These are phyloP conservation scores for Hypericum androsaemum DNA, from an alignment of 345 rosid species.

Conservation along the genomic window DNA sequence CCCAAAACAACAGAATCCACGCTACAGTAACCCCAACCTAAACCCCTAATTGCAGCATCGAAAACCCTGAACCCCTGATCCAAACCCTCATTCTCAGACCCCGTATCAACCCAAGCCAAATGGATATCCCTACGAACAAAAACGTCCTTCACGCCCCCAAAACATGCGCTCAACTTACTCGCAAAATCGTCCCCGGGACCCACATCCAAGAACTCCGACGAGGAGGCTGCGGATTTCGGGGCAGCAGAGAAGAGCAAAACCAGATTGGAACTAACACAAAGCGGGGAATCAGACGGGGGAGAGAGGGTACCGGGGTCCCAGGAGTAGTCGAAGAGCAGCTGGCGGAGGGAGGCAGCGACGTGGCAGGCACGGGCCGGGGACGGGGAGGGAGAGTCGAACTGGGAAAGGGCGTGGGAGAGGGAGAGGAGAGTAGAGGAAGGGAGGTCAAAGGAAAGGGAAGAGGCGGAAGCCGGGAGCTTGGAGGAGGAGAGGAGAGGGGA, in stretches of 20 bases:
- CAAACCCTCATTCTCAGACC: conserved; percentile 20
- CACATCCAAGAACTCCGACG: conserved; percentile 42
- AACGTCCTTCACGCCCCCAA: conserved; percentile 45
- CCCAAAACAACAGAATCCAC: conserved; percentile 54
- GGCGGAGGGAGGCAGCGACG: conserved; percentile 53
- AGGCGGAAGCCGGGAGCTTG: conserved; percentile 43
- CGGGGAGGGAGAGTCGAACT: conserved; percentile 8
- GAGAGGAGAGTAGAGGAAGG: conserved; percentile 40
- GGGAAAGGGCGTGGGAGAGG: conserved; percentile 28
- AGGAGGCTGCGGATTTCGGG: conserved; percentile 21
- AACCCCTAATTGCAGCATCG: conserved; percentile 40
- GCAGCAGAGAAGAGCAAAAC: conserved; percentile 67
- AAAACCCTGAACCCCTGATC: conserved; percentile 26
- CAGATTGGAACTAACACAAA: conserved; percentile 50
- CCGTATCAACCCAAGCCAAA: conserved; percentile 72
- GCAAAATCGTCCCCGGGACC: conserved; percentile 25
- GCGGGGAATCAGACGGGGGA: conserved; percentile 20
- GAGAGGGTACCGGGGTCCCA: conserved; percentile 54
- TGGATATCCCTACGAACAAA: conserved; percentile 60
- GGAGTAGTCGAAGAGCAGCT: conserved; percentile 70
- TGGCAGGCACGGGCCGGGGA: conserved; percentile 29
- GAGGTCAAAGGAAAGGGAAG: conserved; percentile 54
- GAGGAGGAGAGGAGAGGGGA: conserved; percentile 88
- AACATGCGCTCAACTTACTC: conserved; percentile 30
- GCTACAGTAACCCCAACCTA: conserved; percentile 87